These are phyloP conservation scores for Samsoniella hepiali DNA, from an alignment of 2,329 filamentous ascomycete genomes.

Conservation along the genomic window DNA sequence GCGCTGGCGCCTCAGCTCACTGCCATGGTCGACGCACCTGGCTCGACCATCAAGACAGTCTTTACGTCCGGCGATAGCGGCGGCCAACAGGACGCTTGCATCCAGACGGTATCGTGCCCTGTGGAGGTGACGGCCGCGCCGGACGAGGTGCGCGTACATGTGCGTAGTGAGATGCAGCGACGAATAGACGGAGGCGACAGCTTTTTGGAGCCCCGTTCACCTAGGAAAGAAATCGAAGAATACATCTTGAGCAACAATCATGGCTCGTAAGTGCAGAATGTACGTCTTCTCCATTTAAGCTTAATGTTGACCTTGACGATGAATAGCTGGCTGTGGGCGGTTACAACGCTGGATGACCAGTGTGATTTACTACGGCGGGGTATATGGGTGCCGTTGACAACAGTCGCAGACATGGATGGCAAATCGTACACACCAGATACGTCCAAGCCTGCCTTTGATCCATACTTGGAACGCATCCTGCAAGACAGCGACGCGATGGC, in stretches of 20 bases:
- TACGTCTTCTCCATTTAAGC: background rate
- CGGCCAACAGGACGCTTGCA: background rate
- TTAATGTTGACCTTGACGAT: background rate
- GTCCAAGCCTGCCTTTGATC: background rate
- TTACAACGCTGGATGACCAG: slow-evolving; percentile 3
- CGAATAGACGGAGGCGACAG: background rate
- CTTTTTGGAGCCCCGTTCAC: background rate
- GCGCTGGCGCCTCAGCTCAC: background rate
- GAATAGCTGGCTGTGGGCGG: slow-evolving; percentile 8
- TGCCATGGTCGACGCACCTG: background rate
- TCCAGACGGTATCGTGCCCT: slow-evolving; percentile 10
- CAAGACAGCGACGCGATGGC: background rate
- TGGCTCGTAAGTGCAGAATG: background rate
- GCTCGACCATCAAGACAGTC: background rate
- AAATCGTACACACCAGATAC: background rate
- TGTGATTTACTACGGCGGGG: background rate
- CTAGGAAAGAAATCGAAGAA: background rate
- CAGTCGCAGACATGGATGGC: no score
- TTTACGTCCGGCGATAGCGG: background rate
- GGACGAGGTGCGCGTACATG: background rate
- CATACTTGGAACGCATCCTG: slow-evolving; percentile 13
- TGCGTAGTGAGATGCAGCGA: background rate
- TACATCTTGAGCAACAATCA: slow-evolving; percentile 1
- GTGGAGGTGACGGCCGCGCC: background rate
- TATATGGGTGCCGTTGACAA: background rate